phyloP scores from a whole-genome alignment of 768 basidiomycete genomes.

The Suillus paluster region DNA sequence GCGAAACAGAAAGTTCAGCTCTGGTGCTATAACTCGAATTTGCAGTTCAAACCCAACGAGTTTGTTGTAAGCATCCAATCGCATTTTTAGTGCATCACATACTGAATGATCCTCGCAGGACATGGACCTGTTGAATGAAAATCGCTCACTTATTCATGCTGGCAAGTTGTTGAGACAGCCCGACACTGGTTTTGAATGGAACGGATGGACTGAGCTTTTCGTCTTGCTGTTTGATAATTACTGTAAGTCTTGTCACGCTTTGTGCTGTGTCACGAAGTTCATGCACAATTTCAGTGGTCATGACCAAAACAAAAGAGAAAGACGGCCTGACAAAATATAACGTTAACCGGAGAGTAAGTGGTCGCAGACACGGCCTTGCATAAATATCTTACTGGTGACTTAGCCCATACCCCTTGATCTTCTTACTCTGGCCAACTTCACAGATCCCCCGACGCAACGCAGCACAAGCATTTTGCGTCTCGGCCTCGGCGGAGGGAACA shows the following conservation, averaged over 20 bases:
- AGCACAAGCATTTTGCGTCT: conserved; percentile 73
- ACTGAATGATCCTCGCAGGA: conserved; percentile 47
- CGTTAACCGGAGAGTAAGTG: conserved; percentile 76
- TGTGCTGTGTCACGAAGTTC: conserved; percentile 13
- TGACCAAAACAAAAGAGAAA: conserved; percentile 84
- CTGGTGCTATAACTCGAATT: conserved; percentile 81
- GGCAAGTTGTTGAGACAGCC: conserved; percentile 86
- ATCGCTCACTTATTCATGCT: conserved; percentile 81
- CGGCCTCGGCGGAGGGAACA: conserved; percentile 50
- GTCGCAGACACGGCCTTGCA: not conserved
- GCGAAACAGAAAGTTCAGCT: conserved; percentile 90
- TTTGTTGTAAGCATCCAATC: conserved; percentile 48
- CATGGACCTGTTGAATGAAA: conserved; percentile 87
- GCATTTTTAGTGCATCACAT: not conserved
- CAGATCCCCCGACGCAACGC: conserved; percentile 77
- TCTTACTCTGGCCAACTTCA: conserved; percentile 82
- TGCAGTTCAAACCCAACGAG: conserved; percentile 82
- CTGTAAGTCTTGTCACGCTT: conserved; percentile 49
- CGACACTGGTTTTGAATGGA: conserved; percentile 87
- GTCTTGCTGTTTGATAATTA: conserved; percentile 97
- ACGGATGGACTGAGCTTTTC: conserved; percentile 88
- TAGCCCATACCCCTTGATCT: conserved; percentile 95
- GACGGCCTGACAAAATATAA: conserved; percentile 77
- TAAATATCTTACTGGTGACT: conserved; percentile 6
- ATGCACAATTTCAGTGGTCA: conserved; percentile 61